These are phyloP conservation scores for Amylocystis lapponica DNA, from an alignment of 768 basidiomycete species.

Conservation along the genomic window DNA sequence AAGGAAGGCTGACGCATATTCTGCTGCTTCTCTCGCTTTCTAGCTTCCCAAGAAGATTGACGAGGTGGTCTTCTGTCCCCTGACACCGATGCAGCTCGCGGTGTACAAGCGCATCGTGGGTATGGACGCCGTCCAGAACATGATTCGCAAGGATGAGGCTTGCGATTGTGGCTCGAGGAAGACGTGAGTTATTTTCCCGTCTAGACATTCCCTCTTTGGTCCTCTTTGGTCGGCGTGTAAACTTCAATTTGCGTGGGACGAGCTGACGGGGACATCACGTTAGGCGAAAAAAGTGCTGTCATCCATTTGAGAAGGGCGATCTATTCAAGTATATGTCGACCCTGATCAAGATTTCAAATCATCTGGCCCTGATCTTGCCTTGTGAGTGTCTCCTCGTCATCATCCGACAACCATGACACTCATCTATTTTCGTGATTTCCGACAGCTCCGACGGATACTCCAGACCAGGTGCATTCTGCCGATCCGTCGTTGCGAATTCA, in stretches of 20 bases:
- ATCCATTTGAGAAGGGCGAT: slow-evolving; percentile 38
- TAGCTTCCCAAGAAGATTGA: slow-evolving; percentile 88
- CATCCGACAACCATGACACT: background rate
- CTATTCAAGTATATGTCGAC: slow-evolving; percentile 76
- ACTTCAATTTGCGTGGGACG: background rate
- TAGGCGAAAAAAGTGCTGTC: slow-evolving; percentile 56
- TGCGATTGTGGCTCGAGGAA: slow-evolving; percentile 67
- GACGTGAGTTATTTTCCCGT: slow-evolving; percentile 30
- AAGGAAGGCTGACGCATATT: background rate
- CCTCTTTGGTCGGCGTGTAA: too few species aligned
- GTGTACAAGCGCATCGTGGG: slow-evolving; percentile 70
- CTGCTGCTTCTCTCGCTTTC: background rate
- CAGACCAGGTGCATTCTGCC: slow-evolving; percentile 51
- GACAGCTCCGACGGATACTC: slow-evolving; percentile 60
- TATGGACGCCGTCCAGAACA: slow-evolving; percentile 61
- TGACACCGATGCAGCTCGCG: slow-evolving; percentile 61
- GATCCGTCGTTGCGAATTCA: too few species aligned
- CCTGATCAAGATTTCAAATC: slow-evolving; percentile 86
- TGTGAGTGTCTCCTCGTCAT: slow-evolving; percentile 38
- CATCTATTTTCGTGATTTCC: background rate
- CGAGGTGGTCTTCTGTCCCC: slow-evolving; percentile 89
- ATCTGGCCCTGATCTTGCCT: slow-evolving; percentile 81
- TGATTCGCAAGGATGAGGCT: slow-evolving; percentile 62
- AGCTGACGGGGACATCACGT: slow-evolving; percentile 32
- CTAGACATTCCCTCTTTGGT: too few species aligned